Base-by-base conservation (phyloP, 2,329 filamentous ascomycete species). In the Colletotrichum lini region DNA sequence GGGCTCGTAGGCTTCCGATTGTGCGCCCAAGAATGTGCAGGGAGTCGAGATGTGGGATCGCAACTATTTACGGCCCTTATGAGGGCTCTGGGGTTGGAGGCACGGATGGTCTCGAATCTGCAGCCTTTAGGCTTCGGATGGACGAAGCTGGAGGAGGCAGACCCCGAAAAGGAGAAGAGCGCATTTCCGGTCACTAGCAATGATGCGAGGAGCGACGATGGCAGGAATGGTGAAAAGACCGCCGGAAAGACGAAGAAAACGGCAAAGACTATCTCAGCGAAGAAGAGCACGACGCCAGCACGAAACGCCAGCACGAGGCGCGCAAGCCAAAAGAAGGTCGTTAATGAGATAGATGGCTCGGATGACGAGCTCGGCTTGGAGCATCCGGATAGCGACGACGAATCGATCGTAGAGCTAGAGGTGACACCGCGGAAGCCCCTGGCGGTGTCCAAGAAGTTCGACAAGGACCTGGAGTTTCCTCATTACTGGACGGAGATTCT, bases 401-500 rank as follows among this genome's bases (percentile, higher is more conserved):
- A 90, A 9, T 89, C 89, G 0, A 82, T 91, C 1, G 80, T 92
- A 9, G 89, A 92, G 66, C 74, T 92, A 23, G 82, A 84, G 42
- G 73, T 82, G 10, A 80, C 81, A 3, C 81, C 84, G 6, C 81
- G 80, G 61, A 87, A 82, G 74, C 81, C 80, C 49, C 18, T 13
- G 15, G 76, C 75, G 8, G 79, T 77, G 59, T 77, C 78, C 35
- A 86, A 85, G 70, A 85, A 87, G 65, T 93, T 92, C 76, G 94
- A 97, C 75, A 86, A 87, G 23, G 95, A 97, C 75, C 85, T 98
- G 38, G 89, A 91, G 2, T 96, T 92, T 74, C 95, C 96, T 1
- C 92, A 93, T 61, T 98, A 98, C 80, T 99, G 96, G 96, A 93
- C 93, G 0, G 96, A 99, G 80, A 92, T 94, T 3, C 85, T 96